Evolutionary conservation across 1,284 basidiomycete species (phyloP), one percentile per base, ranked within the genome.

Genomic region (Trichosporon asahii): DNA sequence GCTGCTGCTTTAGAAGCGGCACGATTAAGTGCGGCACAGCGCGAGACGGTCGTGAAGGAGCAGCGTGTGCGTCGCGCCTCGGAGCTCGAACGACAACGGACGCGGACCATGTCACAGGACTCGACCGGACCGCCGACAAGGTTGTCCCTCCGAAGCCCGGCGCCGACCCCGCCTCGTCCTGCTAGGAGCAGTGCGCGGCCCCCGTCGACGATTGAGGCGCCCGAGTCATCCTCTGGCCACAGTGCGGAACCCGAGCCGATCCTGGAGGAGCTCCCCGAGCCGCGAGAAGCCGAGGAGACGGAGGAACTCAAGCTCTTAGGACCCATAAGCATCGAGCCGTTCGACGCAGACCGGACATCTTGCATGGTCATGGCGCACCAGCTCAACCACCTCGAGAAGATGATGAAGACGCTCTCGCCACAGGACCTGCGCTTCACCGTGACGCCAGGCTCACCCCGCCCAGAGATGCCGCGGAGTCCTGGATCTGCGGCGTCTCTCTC

Each of bases 361-460:
- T 61, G 79, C 2, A 40, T 82, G 21, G 78, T 84, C 57, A 83
- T 84, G 79, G 78, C 77, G 23, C 81, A 83, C 25, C 77, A 83
- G 70, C 72, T 84, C 46, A 81, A 80, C 69, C 75, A 78, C 66
- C 74, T 84, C 11, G 83, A 84, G 73, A 76, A 74, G 73, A 78
- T 82, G 68, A 78, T 84, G 76, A 78, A 80, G 18, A 75, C 76
- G 35, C 70, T 84, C 12, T 81, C 80, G 2, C 83, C 83, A 1
- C 76, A 79, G 6, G 82, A 83, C 27, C 77, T 82, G 31, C 75
- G 78, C 7, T 64, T 82, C 29, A 80, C 78, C 0, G n/a, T 35
- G 15, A 46, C 35, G 18, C 11, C n/a, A 4, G 55, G 31, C 9
- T 3, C 7, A 1, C 25, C 31, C 23, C 44, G 11, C 4, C 25